Conservation (phyloP, 805 yeast species). For the Lipomyces sp. region DNA sequence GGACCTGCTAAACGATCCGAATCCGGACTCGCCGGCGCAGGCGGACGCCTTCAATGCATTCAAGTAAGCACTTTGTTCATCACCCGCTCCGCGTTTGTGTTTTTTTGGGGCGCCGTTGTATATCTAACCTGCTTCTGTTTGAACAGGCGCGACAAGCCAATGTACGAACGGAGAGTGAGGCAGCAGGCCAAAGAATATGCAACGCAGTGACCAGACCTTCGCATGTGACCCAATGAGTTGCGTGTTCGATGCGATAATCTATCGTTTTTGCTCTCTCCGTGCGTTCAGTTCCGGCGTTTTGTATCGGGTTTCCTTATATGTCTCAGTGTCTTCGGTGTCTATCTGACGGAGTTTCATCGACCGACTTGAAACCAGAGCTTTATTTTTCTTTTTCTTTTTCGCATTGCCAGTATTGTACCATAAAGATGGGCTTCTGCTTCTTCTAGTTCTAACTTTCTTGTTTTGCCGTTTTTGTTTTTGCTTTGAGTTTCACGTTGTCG, state of each 20-base stretch:
- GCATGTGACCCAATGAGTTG: too few species aligned
- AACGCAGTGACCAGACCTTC: background rate
- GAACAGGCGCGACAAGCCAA: constrained; percentile 54
- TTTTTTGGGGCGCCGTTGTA: background rate
- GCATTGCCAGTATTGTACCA: too few species aligned
- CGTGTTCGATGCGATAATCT: too few species aligned
- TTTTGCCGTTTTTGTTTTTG: too few species aligned
- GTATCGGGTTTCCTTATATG: background rate
- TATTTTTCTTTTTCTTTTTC: too few species aligned
- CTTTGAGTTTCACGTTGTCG: too few species aligned
- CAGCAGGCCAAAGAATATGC: constrained; percentile 79
- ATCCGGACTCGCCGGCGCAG: constrained; percentile 95
- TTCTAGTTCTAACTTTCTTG: too few species aligned
- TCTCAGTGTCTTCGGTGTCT: too few species aligned
- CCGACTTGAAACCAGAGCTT: too few species aligned
- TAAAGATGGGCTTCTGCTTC: too few species aligned
- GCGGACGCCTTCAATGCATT: constrained; percentile 89
- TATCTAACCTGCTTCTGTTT: background rate
- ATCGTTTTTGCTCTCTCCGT: too few species aligned
- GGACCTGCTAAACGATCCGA: constrained; percentile 83
- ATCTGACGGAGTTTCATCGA: too few species aligned
- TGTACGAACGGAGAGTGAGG: constrained; percentile 71
- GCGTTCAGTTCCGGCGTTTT: background rate
- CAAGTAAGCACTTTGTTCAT: constrained; percentile 12
- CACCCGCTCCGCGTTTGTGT: background rate